Base-by-base conservation (phyloP, 495 filamentous ascomycete genomes). In the Umbilicaria muhlenbergii region DNA sequence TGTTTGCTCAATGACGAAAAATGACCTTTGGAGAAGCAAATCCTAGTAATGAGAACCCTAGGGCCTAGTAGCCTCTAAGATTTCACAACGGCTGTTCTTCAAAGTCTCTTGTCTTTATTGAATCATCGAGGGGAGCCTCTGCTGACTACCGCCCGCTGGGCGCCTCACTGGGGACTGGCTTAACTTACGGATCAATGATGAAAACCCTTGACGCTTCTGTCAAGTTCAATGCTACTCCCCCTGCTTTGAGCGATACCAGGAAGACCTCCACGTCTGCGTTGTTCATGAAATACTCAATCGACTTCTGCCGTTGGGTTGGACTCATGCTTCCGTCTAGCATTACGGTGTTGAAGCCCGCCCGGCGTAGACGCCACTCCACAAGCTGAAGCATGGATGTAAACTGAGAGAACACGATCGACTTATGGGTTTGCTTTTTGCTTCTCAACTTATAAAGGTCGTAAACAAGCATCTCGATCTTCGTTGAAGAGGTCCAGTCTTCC, bases 241-340 rank as follows among this genome's bases (percentile, higher is more conserved):
- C 91, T 16, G 91, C 91, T 60, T 94, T 95, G 35, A 96, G 70
- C 7, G 85, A 93, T 1, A 96, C 89, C 2, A 98, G 66, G 57
- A 98, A 95, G 36, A 92, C 86, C 57, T 94, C 89, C 3, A 94
- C 86, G 44, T 93, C 77, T 7, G 80, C 67, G 46, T 94, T 89
- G 21, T 73, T 87, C 91, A 94, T 96, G 62, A 96, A 96, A 51
- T 93, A 80, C 38, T 81, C 75, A 51, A 98, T 95, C 2, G 84
- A 89, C 21, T 80, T 86, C 55, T 93, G 85, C 14, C 91, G 78
- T 61, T 94, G 87, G 4, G 81, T 74, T 5, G 91, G 91, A 14
- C 83, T 86, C 91, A 98, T 98, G 56, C 76, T 85, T 11, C 91
- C 91, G 51, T 95, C 86, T 8, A 95, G 73, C 86, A 95, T 95